Evolutionary conservation across 352 stramenopile species (phyloP).

Genomic region (Globisporangium mamillatum): DNA sequence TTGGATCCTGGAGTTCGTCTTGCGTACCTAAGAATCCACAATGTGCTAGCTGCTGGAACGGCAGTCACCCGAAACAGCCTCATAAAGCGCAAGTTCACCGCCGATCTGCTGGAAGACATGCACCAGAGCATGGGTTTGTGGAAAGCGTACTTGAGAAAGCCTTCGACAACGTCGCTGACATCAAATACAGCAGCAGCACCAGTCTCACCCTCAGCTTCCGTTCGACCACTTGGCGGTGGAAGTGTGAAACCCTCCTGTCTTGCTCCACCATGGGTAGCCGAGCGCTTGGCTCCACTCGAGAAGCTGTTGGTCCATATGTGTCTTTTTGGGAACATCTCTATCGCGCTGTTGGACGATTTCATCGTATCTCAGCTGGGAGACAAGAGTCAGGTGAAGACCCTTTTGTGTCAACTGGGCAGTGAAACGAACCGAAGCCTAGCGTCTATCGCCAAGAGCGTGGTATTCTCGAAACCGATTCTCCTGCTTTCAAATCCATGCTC

Average conservation of each 20-base stretch:
- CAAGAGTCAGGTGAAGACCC: background rate
- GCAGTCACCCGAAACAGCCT: background rate
- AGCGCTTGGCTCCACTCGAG: constrained; percentile 23
- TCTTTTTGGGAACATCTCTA: constrained; percentile 26
- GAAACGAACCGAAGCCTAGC: constrained; percentile 3
- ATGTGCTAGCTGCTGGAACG: constrained; percentile 10
- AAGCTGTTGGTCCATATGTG: constrained; percentile 31
- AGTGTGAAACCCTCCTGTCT: background rate
- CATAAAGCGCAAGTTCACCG: background rate
- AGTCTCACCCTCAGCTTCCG: background rate
- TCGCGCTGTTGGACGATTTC: constrained; percentile 24
- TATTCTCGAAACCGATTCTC: constrained; percentile 15
- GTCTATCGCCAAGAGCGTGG: constrained; percentile 5
- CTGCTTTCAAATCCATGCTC: constrained; percentile 9
- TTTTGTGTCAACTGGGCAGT: constrained; percentile 18
- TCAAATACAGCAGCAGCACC: constrained; percentile 3
- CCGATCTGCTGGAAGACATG: constrained; percentile 30
- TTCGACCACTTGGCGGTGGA: constrained; percentile 8
- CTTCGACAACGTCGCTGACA: background rate
- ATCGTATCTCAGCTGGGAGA: constrained; percentile 25
- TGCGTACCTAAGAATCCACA: constrained; percentile 24
- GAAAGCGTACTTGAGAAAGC: constrained; percentile 26
- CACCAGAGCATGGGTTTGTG: constrained; percentile 21
- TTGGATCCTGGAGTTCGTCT: constrained; percentile 6
- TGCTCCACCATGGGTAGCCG: constrained; percentile 25